phyloP scores from a whole-genome alignment of 2,329 filamentous ascomycete genomes.

The Bertia moriformis region DNA sequence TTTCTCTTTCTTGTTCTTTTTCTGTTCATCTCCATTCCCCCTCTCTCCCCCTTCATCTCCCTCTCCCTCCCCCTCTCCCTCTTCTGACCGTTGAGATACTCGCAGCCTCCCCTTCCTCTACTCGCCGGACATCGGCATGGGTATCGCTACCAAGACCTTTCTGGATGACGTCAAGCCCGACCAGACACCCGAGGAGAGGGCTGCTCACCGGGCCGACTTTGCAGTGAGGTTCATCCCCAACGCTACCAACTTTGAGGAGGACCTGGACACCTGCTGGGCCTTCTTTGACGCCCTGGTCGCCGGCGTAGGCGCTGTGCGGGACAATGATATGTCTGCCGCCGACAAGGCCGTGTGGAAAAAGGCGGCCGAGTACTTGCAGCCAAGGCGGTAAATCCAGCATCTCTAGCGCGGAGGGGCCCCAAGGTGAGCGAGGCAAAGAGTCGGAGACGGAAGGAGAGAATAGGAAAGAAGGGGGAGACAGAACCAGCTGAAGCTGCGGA shows the following conservation, averaged over 20 bases:
- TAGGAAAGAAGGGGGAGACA: background rate
- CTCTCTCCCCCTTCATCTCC: constrained; percentile 8
- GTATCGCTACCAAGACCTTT: constrained; percentile 68
- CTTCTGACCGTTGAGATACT: too few relatives aligned
- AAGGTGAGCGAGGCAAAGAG: background rate
- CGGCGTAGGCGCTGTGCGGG: constrained; percentile 40
- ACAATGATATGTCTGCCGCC: constrained; percentile 26
- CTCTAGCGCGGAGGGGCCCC: too few relatives aligned
- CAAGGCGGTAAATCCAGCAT: constrained; percentile 1
- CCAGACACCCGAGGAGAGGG: constrained; percentile 32
- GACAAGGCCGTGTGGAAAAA: constrained; percentile 38
- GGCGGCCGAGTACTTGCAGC: constrained; percentile 35
- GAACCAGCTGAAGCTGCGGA: too few relatives aligned
- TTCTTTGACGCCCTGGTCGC: constrained; percentile 43
- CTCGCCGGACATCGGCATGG: constrained; percentile 61
- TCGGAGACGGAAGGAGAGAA: background rate
- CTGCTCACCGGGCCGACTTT: constrained; percentile 31
- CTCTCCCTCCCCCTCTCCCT: constrained; percentile 10
- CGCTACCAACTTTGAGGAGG: constrained; percentile 41
- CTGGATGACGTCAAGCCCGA: constrained; percentile 54
- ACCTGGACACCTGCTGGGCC: constrained; percentile 38
- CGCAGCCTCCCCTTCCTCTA: constrained; percentile 49
- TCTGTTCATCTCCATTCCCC: too few relatives aligned
- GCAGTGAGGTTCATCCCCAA: constrained; percentile 39
- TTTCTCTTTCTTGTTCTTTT: constrained; percentile 2